phyloP scores from a whole-genome alignment of 73 alveolate species.

The Effrenium voratum region DNA sequence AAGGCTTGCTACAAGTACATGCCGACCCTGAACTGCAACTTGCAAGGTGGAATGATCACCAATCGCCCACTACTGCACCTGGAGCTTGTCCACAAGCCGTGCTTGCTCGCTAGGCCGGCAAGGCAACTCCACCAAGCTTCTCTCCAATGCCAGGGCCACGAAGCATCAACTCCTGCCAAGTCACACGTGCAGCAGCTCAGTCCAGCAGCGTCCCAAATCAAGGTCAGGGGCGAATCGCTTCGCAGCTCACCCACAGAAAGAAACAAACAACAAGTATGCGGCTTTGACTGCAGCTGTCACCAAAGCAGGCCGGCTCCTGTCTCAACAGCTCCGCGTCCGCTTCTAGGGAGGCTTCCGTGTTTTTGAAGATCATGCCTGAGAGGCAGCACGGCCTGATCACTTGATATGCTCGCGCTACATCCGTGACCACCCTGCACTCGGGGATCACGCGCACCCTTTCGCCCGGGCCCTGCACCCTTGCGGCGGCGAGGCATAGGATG shows the following conservation, averaged over 20 bases:
- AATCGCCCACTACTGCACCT: too few relatives aligned
- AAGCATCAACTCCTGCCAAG: conserved; percentile 28
- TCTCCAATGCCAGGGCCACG: conserved; percentile 86
- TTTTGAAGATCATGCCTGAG: conserved; percentile 63
- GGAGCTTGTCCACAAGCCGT: too few relatives aligned
- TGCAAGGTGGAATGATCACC: too few relatives aligned
- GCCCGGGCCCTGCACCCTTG: conserved; percentile 4
- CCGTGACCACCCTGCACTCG: not conserved
- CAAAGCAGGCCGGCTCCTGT: conserved; percentile 45
- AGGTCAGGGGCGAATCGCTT: too few relatives aligned
- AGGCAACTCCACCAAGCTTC: not conserved
- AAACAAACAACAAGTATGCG: too few relatives aligned
- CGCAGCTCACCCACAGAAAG: too few relatives aligned
- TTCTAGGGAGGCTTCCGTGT: conserved; percentile 30
- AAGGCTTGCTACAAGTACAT: too few relatives aligned
- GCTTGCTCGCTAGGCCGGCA: too few relatives aligned
- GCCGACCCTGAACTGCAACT: too few relatives aligned
- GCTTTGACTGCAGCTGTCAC: too few relatives aligned
- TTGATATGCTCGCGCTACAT: not conserved
- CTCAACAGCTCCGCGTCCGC: conserved; percentile 43
- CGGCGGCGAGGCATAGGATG: conserved; percentile 76
- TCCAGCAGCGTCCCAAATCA: not conserved
- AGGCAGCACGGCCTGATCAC: too few relatives aligned
- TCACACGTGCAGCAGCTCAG: not conserved
- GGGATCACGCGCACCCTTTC: not conserved